Conservation (phyloP, 108 stramenopile species). For the Skeletonema grethae region DNA sequence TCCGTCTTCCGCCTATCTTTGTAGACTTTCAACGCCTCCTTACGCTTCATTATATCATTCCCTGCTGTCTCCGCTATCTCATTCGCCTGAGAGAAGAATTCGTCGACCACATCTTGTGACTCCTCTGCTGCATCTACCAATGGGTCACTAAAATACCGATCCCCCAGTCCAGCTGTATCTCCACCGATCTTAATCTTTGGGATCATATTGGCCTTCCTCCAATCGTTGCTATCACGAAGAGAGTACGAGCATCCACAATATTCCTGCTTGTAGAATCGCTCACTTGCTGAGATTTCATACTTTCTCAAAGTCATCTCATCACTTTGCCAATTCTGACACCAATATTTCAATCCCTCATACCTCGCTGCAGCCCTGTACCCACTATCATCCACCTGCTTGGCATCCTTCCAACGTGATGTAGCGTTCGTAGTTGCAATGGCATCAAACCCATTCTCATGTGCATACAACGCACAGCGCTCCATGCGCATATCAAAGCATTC, state of each 20-base stretch:
- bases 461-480: conserved; percentile 65
- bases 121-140: conserved; percentile 64
- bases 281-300: conserved; percentile 56
- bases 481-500: conserved; percentile 73
- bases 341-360: conserved; percentile 52
- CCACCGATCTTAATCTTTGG: conserved; percentile 54
- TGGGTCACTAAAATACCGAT: conserved; percentile 62
- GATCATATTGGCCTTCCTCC: conserved; percentile 60
- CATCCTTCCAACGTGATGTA: conserved; percentile 65
- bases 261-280: conserved; percentile 71
- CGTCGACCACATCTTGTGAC: conserved; percentile 66
- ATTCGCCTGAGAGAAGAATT: conserved; percentile 64
- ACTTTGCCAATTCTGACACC: conserved; percentile 52
- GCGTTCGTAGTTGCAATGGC: conserved; percentile 69
- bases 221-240: conserved; percentile 57
- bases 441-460: conserved; percentile 61
- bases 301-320: conserved; percentile 65
- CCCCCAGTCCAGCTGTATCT: conserved; percentile 59
- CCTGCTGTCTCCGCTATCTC: conserved; percentile 51
- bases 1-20: conserved; percentile 54
- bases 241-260: conserved; percentile 70
- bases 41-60: conserved; percentile 43
- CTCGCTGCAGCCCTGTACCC: conserved; percentile 48
- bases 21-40: conserved; percentile 50
- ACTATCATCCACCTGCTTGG: conserved; percentile 55